These are phyloP conservation scores for Colletotrichum tofieldiae DNA, from an alignment of 2,329 filamentous ascomycete species.

Conservation along the genomic window DNA sequence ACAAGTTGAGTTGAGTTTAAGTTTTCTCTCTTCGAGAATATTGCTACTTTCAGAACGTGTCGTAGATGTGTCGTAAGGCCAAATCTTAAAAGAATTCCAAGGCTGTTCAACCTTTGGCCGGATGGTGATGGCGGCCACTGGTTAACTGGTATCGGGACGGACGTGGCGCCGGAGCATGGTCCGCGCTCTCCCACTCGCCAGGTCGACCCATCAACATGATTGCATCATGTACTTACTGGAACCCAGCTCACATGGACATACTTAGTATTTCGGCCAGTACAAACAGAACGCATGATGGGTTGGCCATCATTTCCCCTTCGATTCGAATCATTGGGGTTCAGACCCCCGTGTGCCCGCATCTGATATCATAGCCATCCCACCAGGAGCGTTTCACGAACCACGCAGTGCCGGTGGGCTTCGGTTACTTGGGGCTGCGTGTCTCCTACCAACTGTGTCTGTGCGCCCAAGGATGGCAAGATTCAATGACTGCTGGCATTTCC, in stretches of 20 bases:
- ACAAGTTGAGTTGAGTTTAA: conserved; percentile 7
- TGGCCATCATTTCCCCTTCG: conserved; percentile 25
- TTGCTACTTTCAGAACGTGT: conserved; percentile 7
- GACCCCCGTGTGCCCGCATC: conserved; percentile 17
- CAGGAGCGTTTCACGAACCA: conserved; percentile 23
- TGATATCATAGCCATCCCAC: conserved; percentile 21
- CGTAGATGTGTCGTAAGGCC: background rate
- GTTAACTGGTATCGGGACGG: background rate
- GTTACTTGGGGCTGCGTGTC: background rate
- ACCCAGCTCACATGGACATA: background rate
- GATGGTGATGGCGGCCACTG: background rate
- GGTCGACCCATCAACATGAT: background rate
- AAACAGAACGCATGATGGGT: conserved; percentile 4
- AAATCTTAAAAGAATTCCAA: background rate
- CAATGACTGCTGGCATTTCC: background rate
- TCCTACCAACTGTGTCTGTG: background rate
- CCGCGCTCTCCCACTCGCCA: background rate
- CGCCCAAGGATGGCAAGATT: background rate
- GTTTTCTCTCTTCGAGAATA: conserved; percentile 17
- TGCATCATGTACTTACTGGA: background rate
- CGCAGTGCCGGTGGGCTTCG: background rate
- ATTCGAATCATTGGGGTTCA: background rate
- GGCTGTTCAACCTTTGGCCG: background rate
- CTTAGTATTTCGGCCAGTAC: background rate
- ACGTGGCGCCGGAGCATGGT: conserved; percentile 4